Conservation (phyloP, 306 rosid species). For the Heteromeles arbutifolia region DNA sequence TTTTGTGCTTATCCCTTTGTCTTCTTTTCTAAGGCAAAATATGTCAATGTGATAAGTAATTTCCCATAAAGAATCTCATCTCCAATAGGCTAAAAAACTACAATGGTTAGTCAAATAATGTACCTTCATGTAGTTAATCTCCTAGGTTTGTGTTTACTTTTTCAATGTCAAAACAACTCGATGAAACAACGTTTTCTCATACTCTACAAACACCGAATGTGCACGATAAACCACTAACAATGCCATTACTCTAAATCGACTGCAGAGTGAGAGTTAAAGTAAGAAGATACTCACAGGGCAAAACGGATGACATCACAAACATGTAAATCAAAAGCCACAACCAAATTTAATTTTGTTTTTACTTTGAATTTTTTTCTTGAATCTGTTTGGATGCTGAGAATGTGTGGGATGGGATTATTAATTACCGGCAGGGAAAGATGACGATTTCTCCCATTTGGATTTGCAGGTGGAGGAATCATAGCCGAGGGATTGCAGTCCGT, state of each 20-base stretch:
- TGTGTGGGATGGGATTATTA: background rate
- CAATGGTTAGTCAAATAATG: background rate
- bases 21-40: slow-evolving; percentile 56
- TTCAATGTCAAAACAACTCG: background rate
- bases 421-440: slow-evolving; percentile 73
- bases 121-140: background rate
- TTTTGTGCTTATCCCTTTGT: slow-evolving; percentile 55
- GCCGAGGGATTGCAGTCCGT: slow-evolving; percentile 59
- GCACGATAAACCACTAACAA: background rate
- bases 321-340: slow-evolving; percentile 10
- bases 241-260: background rate
- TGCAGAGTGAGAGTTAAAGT: background rate
- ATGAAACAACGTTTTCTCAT: no score
- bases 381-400: background rate
- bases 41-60: background rate
- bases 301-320: no score
- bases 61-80: slow-evolving; percentile 7
- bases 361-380: background rate
- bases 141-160: background rate
- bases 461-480: slow-evolving; percentile 73
- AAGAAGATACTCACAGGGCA: no score
- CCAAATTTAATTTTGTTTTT: background rate
- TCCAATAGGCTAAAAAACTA: background rate
- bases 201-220: background rate
- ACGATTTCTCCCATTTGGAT: slow-evolving; percentile 84